A percentile compares a stretch with the other conserved stretches of the same genome.
These are phyloP conservation scores for Trichoderma reesei DNA, from an alignment of 495 filamentous ascomycete species.

Conservation along the genomic window DNA sequence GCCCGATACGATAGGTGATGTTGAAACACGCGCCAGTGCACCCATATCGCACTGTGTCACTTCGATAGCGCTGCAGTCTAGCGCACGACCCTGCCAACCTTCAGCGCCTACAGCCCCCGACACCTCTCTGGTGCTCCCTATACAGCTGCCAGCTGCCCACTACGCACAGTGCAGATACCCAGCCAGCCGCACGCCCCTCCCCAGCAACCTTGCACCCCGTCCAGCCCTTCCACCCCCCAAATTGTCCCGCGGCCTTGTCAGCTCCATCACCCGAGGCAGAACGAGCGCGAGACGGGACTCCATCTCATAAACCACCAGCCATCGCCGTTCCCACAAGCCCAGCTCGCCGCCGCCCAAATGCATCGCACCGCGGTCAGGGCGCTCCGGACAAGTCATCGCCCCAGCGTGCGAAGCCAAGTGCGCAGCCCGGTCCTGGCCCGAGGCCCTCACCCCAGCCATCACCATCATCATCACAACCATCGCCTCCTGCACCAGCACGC, in stretches of 20 bases:
- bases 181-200: neutral
- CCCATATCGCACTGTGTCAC: neutral
- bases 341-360: slow-evolving; percentile 25
- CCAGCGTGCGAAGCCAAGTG: slow-evolving; percentile 27
- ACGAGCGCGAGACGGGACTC: neutral
- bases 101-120: neutral
- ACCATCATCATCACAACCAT: no score
- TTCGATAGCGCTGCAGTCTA: no score
- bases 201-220: no score
- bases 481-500: slow-evolving; percentile 13
- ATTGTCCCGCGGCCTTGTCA: slow-evolving; percentile 6
- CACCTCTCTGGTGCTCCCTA: neutral
- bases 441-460: slow-evolving; percentile 15
- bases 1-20: neutral
- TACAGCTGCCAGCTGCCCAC: neutral
- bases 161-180: neutral
- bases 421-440: slow-evolving; percentile 23
- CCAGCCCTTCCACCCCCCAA: neutral
- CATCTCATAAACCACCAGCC: neutral
- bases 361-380: slow-evolving; percentile 37
- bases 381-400: slow-evolving; percentile 35
- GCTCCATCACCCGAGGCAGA: slow-evolving; percentile 6
- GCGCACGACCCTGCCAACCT: no score
- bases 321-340: neutral
- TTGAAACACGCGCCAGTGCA: neutral